Evolutionary conservation across 73 alveolate genomes (phyloP), one percentile per base, ranked within the genome.

Genomic region (Paramecium tetraurelia): DNA sequence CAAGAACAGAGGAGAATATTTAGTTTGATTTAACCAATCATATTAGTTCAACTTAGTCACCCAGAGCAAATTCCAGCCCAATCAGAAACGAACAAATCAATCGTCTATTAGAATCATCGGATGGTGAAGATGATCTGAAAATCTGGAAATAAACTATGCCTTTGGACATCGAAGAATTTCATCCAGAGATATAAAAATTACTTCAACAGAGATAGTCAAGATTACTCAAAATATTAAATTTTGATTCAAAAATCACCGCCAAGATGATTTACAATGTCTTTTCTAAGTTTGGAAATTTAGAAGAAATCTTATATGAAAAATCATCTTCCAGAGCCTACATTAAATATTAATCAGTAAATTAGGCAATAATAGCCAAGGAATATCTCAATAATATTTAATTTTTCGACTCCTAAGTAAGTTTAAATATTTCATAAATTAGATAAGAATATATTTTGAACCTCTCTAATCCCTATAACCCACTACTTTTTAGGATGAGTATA

Each of bases 321-420:
- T 3, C 6, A 38, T 38, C 38, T 9, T 22, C 16, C 18, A 75
- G 58, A 75, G 58, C 38, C n/a, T 41, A 16, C 59, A 41, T 75
- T 29, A 35, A 75, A 75, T 75, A 75, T 41, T 38, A 75, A 75
- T 31, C 38, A 22, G 46, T 38, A 24, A 41, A 75, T 38, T 41
- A 75, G 20, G 87, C 87, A 14, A 21, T 75, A 10, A 75, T 75
- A 1, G 87, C 87, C 0, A 75, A 75, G 40, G 87, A 75, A 75
- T 75, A 75, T 75, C 59, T 75, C 58, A 75, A 75, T 75, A 75
- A 75, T 38, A 75, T 38, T 75, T 41, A 14, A 75, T 75, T 75
- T 38, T 75, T 75, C 40, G 87, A 75, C 21, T 75, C 87, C 4
- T 35, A 35, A 38, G 87, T 75, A 75, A 29, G 4, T 3, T 10